Conservation (phyloP, 768 basidiomycete species). For the Gyrodon lividus region DNA sequence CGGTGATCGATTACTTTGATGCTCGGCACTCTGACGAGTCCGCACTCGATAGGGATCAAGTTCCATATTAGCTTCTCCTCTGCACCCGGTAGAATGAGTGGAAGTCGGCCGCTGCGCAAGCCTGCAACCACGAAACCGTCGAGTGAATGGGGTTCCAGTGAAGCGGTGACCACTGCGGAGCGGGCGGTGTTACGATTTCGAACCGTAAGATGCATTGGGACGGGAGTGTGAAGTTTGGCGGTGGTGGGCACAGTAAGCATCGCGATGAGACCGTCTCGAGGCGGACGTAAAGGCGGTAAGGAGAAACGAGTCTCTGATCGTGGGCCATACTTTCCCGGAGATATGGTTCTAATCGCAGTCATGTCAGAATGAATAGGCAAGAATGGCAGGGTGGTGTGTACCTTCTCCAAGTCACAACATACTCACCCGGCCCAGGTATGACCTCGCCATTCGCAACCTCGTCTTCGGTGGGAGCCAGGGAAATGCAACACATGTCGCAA, state of each 20-base stretch:
- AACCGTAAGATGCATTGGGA: slow-evolving; percentile 54
- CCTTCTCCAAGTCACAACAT: slow-evolving; percentile 68
- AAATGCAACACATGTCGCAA: slow-evolving; percentile 53
- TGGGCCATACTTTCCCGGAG: slow-evolving; percentile 43
- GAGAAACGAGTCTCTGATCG: slow-evolving; percentile 48
- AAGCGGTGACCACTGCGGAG: slow-evolving; percentile 68
- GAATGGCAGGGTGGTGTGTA: slow-evolving; percentile 20
- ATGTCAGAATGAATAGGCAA: not conserved
- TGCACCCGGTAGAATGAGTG: slow-evolving; percentile 69
- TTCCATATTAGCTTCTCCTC: slow-evolving; percentile 69
- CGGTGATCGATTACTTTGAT: slow-evolving; percentile 60
- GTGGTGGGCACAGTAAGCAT: slow-evolving; percentile 60
- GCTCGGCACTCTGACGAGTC: slow-evolving; percentile 58
- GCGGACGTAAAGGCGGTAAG: slow-evolving; percentile 63
- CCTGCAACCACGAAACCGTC: slow-evolving; percentile 87
- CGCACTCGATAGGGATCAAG: slow-evolving; percentile 73
- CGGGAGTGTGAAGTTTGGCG: slow-evolving; percentile 62
- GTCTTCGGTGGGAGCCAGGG: slow-evolving; percentile 43
- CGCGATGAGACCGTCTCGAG: slow-evolving; percentile 62
- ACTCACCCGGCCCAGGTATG: slow-evolving; percentile 55
- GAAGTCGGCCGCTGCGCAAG: slow-evolving; percentile 60
- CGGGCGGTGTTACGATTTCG: slow-evolving; percentile 65
- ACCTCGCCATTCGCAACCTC: slow-evolving; percentile 29
- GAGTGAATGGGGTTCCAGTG: slow-evolving; percentile 64
- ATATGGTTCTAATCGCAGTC: slow-evolving; percentile 40